These are phyloP conservation scores for Plasmodium chabaudi DNA, from an alignment of 169 alveolate species.

Conservation along the genomic window DNA sequence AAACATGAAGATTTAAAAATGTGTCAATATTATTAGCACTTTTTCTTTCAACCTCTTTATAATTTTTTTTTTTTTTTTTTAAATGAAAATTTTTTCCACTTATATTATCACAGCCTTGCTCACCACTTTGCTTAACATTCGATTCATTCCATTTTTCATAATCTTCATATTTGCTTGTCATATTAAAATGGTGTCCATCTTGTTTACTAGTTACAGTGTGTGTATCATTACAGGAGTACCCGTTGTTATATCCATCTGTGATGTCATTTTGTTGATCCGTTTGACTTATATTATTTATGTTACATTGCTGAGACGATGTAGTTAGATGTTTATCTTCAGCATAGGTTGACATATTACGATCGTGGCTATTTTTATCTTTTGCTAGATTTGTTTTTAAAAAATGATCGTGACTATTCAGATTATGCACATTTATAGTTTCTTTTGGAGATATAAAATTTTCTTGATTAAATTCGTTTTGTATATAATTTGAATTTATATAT, in stretches of 20 bases:
- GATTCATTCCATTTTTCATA: neutral
- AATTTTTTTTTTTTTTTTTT: neutral
- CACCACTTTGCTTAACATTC: neutral
- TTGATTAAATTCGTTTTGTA: slow-evolving; percentile 2
- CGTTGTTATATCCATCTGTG: neutral
- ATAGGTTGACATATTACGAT: neutral
- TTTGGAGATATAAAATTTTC: neutral
- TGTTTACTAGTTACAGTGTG: neutral
- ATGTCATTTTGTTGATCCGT: neutral
- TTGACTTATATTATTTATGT: neutral
- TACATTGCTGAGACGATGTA: neutral
- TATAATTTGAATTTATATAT: slow-evolving; percentile 33
- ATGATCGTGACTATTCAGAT: neutral
- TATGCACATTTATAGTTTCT: neutral
- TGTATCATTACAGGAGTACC: neutral
- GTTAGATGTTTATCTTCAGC: neutral
- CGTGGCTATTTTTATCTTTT: neutral
- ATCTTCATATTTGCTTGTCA: neutral
- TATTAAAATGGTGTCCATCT: neutral
- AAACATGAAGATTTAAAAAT: slow-evolving; percentile 51
- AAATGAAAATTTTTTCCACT: neutral
- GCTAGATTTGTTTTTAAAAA: neutral
- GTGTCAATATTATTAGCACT: slow-evolving; percentile 12
- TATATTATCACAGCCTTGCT: neutral
- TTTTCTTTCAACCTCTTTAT: neutral